These are phyloP conservation scores for Entrophospora sp. DNA, from an alignment of 192 early-diverging fungal genomes.

Conservation along the genomic window DNA sequence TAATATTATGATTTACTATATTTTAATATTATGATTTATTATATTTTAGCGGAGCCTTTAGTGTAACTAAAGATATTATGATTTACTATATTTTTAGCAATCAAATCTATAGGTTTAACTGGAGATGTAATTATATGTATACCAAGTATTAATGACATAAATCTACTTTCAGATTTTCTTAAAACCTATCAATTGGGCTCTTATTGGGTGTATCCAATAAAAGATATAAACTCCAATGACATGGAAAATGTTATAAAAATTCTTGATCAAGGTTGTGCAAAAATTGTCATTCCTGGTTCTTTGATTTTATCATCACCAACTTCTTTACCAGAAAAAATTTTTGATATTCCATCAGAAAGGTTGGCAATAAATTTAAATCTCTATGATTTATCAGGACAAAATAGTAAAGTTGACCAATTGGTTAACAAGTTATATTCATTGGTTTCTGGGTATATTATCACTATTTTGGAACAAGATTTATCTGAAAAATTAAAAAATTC, in stretches of 20 bases:
- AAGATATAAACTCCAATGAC: neutral
- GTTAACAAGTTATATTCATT: neutral
- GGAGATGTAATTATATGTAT: constrained; percentile 1
- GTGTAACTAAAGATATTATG: no score
- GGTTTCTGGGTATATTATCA: constrained; percentile 15
- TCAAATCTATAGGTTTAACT: neutral
- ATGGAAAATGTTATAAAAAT: neutral
- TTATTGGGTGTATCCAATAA: constrained; percentile 2
- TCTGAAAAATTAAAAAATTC: neutral
- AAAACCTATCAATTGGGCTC: neutral
- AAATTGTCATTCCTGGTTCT: constrained; percentile 15
- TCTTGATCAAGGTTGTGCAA: constrained; percentile 12
- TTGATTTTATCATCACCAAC: no score
- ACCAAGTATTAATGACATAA: neutral
- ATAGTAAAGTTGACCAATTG: neutral
- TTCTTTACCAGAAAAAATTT: neutral
- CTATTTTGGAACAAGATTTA: neutral
- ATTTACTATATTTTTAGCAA: no score
- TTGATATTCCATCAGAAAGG: constrained; percentile 13
- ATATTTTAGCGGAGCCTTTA: no score
- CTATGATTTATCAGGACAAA: neutral
- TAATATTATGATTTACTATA: no score
- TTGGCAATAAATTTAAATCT: neutral
- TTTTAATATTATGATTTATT: no score
- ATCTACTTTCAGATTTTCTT: neutral